phyloP scores from a whole-genome alignment of 345 rosid species.

The Salix arbutifolia region DNA sequence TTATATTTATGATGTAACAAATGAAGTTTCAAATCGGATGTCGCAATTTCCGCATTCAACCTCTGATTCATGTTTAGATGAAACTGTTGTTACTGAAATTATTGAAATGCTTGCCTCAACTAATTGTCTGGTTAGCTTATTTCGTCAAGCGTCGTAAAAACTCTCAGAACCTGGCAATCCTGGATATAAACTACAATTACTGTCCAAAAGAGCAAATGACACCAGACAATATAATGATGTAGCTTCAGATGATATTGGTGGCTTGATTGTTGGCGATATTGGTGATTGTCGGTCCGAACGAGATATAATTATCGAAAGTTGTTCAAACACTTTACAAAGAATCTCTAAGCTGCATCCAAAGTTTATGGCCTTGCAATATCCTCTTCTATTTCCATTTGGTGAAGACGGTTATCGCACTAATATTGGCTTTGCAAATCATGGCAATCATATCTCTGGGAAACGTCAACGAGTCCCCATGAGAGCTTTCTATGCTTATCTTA shows the following conservation, averaged over 20 bases:
- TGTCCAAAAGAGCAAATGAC: neutral
- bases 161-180: too few relatives aligned
- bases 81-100: too few relatives aligned
- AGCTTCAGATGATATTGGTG: neutral
- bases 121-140: too few relatives aligned
- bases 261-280: neutral
- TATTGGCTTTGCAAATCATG: neutral
- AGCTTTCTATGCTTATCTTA: neutral
- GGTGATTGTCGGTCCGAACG: accelerated
- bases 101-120: too few relatives aligned
- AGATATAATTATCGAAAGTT: neutral
- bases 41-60: too few relatives aligned
- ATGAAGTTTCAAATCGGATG: too few relatives aligned
- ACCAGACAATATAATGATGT: neutral
- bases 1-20: too few relatives aligned
- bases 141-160: too few relatives aligned
- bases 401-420: neutral
- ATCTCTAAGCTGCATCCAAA: neutral
- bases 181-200: too few relatives aligned
- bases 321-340: neutral
- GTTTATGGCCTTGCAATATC: neutral
- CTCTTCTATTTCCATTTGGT: neutral
- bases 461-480: neutral
- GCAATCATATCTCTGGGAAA: accelerated
- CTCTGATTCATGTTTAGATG: too few relatives aligned